Percentiles rank a stretch among this genome's conserved stretches.
Evolutionary conservation across 495 filamentous ascomycete genomes (phyloP).

Genomic region (Aspergillus diversus): DNA sequence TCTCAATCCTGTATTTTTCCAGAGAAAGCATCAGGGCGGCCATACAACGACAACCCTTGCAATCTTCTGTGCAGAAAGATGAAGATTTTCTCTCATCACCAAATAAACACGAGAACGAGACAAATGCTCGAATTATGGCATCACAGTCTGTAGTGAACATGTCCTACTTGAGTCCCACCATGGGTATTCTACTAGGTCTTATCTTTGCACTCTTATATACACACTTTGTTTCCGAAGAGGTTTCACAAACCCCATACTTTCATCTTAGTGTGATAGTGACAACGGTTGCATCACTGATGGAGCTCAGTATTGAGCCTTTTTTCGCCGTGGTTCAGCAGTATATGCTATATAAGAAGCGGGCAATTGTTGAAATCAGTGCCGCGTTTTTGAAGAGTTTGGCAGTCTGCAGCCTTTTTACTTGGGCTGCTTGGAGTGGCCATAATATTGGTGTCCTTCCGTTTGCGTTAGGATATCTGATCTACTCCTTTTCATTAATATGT

Average conservation of each 20-base stretch:
- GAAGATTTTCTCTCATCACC: not conserved
- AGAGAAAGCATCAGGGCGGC: slow-evolving; percentile 85
- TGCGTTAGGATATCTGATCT: slow-evolving; percentile 81
- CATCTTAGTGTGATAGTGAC: slow-evolving; percentile 66
- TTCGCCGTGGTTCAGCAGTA: slow-evolving; percentile 83
- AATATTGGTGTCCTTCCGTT: slow-evolving; percentile 83
- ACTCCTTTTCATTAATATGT: slow-evolving; percentile 66
- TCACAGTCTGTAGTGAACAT: slow-evolving; percentile 84
- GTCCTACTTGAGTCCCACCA: slow-evolving; percentile 72
- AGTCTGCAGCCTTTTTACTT: slow-evolving; percentile 68
- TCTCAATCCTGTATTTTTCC: slow-evolving; percentile 87
- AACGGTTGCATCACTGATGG: slow-evolving; percentile 73
- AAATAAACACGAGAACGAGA: slow-evolving; percentile 23
- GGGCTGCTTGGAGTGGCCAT: slow-evolving; percentile 47
- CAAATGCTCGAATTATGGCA: slow-evolving; percentile 24
- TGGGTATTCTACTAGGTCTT: slow-evolving; percentile 68
- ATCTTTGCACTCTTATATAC: slow-evolving; percentile 69
- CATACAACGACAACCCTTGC: slow-evolving; percentile 73
- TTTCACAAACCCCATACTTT: slow-evolving; percentile 63
- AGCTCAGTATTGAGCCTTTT: slow-evolving; percentile 80
- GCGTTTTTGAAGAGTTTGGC: slow-evolving; percentile 74
- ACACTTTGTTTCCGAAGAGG: slow-evolving; percentile 55
- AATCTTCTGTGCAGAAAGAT: not conserved
- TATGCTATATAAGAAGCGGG: slow-evolving; percentile 77
- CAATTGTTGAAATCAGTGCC: slow-evolving; percentile 76